Evolutionary conservation across 2,329 filamentous ascomycete species (phyloP), one percentile per base, ranked within the genome.

Genomic region (Berkeleyomyces basicola): DNA sequence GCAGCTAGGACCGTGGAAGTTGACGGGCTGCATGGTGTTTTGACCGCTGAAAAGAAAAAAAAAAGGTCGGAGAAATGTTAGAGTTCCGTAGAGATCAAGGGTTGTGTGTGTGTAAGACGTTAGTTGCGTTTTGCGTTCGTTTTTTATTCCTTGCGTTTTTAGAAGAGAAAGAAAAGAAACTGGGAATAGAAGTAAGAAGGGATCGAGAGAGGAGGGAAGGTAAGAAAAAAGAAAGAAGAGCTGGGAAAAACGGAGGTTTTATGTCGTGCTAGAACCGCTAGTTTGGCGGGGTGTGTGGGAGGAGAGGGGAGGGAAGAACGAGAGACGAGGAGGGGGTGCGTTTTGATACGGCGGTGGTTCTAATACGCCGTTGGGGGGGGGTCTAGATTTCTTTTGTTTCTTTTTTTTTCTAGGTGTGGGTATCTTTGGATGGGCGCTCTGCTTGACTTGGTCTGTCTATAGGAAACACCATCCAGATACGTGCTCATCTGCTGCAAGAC

Each of bases 1-100:
- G 76, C 81, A 83, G 68, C 70, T 67, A 63, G 70, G 68, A 69
- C 74, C 70, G 71, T 70, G 69, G 65, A 64, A 65, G 71, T 75
- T 72, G 70, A 74, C 70, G 66, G 64, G 65, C 62, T 68, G 62
- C 68, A 69, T 69, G 7, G 58, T 68, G 46, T 9, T 44, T 53
- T 11, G 4, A 11, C 16, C 7, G 14, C 10, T 10, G 10, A 47
- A 36, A 14, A 7, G 7, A 11, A 46, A 33, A 3, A 14, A 40
- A 43, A 33, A 33, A 23, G 6, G 6, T 23, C 23, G 23, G 23
- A 2, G 23, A 33, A 33, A 7, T 11, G n/a, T 49, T 16, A 7
- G 23, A 23, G 46, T 9, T 43, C 3, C 9, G 9, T 43, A 43
- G 10, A 11, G n/a, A 43, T 3, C 42, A 43, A 43, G 42, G 4